Conservation (phyloP, 768 basidiomycete species). For the Leccinum olivaceopallidum region DNA sequence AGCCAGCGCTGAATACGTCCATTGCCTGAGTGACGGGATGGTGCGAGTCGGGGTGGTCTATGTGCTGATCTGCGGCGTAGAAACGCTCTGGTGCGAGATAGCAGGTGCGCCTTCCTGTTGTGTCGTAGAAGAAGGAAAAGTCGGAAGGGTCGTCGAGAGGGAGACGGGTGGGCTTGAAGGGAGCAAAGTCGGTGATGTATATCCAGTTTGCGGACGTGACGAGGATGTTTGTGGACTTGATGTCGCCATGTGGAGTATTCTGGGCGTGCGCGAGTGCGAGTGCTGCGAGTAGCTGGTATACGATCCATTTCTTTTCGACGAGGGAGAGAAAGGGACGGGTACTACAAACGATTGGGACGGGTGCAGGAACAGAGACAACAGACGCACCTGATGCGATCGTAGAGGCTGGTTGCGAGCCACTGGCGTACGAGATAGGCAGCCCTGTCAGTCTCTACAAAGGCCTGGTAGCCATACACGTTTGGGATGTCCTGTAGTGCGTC, state of each 20-base stretch:
- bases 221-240: constrained; percentile 96
- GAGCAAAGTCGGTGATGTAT: constrained; percentile 92
- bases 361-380: background rate
- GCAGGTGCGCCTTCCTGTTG: constrained; percentile 89
- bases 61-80: constrained; percentile 71
- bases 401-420: constrained; percentile 92
- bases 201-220: constrained; percentile 97
- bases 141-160: constrained; percentile 96
- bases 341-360: constrained; percentile 41
- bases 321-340: constrained; percentile 91
- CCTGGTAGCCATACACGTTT: constrained; percentile 87
- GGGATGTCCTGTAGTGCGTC: constrained; percentile 82
- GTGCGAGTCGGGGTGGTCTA: constrained; percentile 54
- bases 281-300: constrained; percentile 87
- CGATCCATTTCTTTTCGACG: constrained; percentile 98
- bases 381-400: constrained; percentile 94
- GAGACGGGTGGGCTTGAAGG: constrained; percentile 93
- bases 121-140: constrained; percentile 98
- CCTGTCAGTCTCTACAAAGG: constrained; percentile 91
- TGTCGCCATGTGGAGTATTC: constrained; percentile 94
- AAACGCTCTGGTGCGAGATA: constrained; percentile 97
- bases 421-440: constrained; percentile 95
- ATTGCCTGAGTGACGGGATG: constrained; percentile 93
- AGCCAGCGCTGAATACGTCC: constrained; percentile 96
- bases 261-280: constrained; percentile 80